Evolutionary conservation across 2,329 filamentous ascomycete species (phyloP).

Genomic region (Fusarium multiceps): DNA sequence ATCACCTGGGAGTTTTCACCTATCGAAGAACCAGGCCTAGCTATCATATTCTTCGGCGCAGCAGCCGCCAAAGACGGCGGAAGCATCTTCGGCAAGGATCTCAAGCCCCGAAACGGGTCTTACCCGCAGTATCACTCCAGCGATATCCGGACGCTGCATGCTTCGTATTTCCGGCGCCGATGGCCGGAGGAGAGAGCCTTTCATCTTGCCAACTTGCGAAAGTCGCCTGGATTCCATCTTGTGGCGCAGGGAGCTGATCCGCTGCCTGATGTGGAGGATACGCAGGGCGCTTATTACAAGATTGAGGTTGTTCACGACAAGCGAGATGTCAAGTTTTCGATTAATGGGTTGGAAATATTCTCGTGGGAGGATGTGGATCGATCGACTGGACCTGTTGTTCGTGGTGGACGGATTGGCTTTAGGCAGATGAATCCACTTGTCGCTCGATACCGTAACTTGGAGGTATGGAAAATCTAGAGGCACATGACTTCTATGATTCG

Average conservation of each 20-base stretch:
- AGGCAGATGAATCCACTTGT: constrained; percentile 41
- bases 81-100: constrained; percentile 38
- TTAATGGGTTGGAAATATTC: constrained; percentile 34
- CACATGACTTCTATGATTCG: too few relatives aligned
- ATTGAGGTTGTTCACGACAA: constrained; percentile 41
- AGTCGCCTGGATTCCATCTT: constrained; percentile 41
- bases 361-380: constrained; percentile 36
- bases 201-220: constrained; percentile 39
- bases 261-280: constrained; percentile 36
- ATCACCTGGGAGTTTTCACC: constrained; percentile 41
- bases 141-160: constrained; percentile 40
- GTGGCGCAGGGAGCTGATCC: constrained; percentile 42
- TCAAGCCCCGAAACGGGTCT: constrained; percentile 37
- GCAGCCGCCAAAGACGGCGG: constrained; percentile 17
- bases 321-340: constrained; percentile 26
- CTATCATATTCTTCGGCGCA: constrained; percentile 44
- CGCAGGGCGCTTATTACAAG: constrained; percentile 36
- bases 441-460: constrained; percentile 37
- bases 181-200: constrained; percentile 43
- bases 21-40: constrained; percentile 34
- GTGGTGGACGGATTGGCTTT: constrained; percentile 35
- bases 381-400: constrained; percentile 37
- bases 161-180: constrained; percentile 42
- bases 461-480: constrained; percentile 38
- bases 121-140: constrained; percentile 43